Conservation (phyloP, 139 green algal genomes). For the Chlamydomonas sp. region DNA sequence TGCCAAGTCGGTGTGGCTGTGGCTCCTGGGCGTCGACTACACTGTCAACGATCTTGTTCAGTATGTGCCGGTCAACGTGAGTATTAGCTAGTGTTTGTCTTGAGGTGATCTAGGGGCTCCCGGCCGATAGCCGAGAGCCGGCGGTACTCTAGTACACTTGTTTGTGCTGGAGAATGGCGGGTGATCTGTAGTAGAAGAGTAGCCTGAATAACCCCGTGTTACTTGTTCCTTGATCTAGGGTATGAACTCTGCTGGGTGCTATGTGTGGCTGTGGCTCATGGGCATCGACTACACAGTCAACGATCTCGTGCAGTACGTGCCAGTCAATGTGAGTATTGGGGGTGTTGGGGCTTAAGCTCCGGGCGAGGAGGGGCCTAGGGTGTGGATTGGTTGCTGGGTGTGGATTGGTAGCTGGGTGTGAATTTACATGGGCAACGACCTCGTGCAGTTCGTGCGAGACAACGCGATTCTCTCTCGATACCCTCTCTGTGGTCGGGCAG, state of each 20-base stretch:
- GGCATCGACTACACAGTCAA: slow-evolving; percentile 17
- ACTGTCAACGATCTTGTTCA: not conserved
- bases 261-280: too few relatives aligned
- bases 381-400: too few relatives aligned
- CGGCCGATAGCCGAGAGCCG: not conserved
- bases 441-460: too few relatives aligned
- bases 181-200: not conserved
- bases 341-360: too few relatives aligned
- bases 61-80: not conserved
- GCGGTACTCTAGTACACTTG: not conserved
- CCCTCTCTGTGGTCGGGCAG: too few relatives aligned
- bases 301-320: slow-evolving; percentile 12
- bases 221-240: not conserved
- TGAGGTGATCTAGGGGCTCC: not conserved
- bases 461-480: too few relatives aligned
- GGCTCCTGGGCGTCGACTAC: slow-evolving; percentile 22
- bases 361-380: too few relatives aligned
- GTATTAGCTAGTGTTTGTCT: not conserved
- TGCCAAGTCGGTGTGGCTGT: slow-evolving; percentile 17
- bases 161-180: not conserved
- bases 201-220: not conserved
- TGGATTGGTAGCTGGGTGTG: too few relatives aligned
- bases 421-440: too few relatives aligned
- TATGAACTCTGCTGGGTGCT: too few relatives aligned
- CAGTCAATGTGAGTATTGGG: slow-evolving; percentile 3